Evolutionary conservation across 176 grass and related monocot species (phyloP), one percentile per base, ranked within the genome.

Genomic region (Phoenix dactylifera): DNA sequence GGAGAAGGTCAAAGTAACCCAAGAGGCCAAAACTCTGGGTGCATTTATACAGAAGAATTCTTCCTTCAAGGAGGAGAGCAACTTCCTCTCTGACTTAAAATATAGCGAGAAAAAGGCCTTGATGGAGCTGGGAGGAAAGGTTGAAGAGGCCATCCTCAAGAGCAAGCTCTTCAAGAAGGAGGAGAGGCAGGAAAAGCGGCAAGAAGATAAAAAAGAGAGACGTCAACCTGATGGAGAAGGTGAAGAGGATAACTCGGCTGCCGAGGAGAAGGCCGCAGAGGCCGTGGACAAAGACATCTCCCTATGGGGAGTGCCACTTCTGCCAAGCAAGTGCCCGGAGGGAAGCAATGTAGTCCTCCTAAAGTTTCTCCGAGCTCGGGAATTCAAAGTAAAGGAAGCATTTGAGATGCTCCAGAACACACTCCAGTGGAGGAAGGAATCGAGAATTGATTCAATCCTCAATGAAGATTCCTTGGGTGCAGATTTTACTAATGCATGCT

Each of bases 351-450:
- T 88, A 17, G 61, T 92, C 10, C 87, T 98, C 60, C 81, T 98
- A 69, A 98, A 98, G 73, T 98, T 98, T 84, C 87, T 98, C 65
- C 87, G 93, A 29, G 87, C 93, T 15, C 87, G 87, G 15, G 93
- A 98, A 56, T 92, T 91, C 79, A 98, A 98, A 73, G 87, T 85
- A 1, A 76, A 89, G 48, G 87, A 83, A 4, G 81, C 93, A 7
- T 98, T 92, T 69, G 84, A 92, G 24, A 88, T 92, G 87, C 93
- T 98, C 29, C 76, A 69, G 53, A 64, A 39, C 52, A 87, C 82
- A 5, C 87, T 98, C 35, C 79, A 26, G 5, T 98, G 93, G 93
- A 79, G 93, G 70, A 73, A 74, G 79, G 73, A 84, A 23, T 75
- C 71, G 57, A 52, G 70, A 4, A 78, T 83, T 68, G 79, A 87